A percentile compares a stretch with the other conserved stretches of the same genome.
phyloP scores from a whole-genome alignment of 1,284 basidiomycete genomes.

The Mrakiaceae sp. region DNA sequence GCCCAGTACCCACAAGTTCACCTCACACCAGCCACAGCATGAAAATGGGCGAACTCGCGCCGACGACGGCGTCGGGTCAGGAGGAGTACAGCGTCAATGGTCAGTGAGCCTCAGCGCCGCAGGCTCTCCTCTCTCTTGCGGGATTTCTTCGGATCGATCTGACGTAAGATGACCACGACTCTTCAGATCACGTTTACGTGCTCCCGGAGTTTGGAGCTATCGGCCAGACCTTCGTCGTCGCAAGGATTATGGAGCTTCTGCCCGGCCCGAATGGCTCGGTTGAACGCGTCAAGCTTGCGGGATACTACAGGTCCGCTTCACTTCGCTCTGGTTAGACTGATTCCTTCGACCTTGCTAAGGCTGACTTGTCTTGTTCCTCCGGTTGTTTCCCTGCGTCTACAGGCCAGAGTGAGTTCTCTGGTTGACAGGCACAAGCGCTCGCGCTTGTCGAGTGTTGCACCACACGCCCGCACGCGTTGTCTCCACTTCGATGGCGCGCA shows the following conservation, averaged over 20 bases:
- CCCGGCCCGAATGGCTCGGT: not conserved
- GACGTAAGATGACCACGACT: not conserved
- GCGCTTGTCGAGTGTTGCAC: not conserved
- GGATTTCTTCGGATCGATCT: not conserved
- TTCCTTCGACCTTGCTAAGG: not conserved
- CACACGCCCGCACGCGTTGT: not conserved
- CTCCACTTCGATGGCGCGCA: not conserved
- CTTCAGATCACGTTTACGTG: slow-evolving; percentile 84
- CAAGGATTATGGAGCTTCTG: slow-evolving; percentile 12
- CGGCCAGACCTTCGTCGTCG: slow-evolving; percentile 8
- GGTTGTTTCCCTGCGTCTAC: not conserved
- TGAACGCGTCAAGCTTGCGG: slow-evolving; percentile 5
- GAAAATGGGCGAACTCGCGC: too few relatives aligned
- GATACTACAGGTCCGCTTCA: slow-evolving; percentile 9
- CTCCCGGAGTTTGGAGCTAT: slow-evolving; percentile 51
- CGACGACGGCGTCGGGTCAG: too few relatives aligned
- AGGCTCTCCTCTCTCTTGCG: not conserved
- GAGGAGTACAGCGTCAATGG: not conserved
- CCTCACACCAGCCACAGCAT: not conserved
- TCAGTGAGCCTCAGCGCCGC: not conserved
- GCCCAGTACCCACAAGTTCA: not conserved
- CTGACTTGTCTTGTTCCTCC: not conserved
- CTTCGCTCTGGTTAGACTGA: not conserved
- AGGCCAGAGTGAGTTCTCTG: not conserved
- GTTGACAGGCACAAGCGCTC: not conserved